These are phyloP conservation scores for Neophaeococcomyces aloes DNA, from an alignment of 2,329 filamentous ascomycete species.

Conservation along the genomic window DNA sequence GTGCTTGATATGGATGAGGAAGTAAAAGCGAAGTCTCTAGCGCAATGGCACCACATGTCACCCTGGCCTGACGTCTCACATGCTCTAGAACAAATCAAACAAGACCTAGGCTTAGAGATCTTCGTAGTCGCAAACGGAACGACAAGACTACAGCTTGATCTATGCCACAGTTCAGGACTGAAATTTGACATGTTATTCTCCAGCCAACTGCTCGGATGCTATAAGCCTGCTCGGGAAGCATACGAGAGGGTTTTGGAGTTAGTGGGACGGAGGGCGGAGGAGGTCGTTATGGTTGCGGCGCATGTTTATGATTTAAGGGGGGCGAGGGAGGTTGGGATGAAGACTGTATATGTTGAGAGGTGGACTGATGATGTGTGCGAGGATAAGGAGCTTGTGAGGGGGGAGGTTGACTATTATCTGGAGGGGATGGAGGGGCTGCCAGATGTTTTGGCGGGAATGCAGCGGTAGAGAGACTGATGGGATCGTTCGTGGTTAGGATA, in stretches of 20 bases:
- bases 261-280: constrained; percentile 35
- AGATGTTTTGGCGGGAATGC: too few species aligned
- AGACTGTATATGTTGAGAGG: constrained; percentile 42
- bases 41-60: constrained; percentile 39
- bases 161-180: constrained; percentile 34
- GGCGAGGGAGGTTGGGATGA: constrained; percentile 40
- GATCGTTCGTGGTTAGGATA: too few species aligned
- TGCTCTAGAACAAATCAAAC: constrained; percentile 34
- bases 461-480: too few species aligned
- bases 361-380: constrained; percentile 45
- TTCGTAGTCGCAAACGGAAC: constrained; percentile 48
- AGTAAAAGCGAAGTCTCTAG: constrained; percentile 22
- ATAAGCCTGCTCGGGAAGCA: constrained; percentile 39
- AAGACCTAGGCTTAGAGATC: constrained; percentile 30
- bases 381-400: constrained; percentile 32
- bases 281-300: constrained; percentile 44
- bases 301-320: constrained; percentile 46
- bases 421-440: too few species aligned
- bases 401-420: constrained; percentile 29
- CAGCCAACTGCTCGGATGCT: constrained; percentile 39
- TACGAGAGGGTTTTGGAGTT: constrained; percentile 40
- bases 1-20: neutral
- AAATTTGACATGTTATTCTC: constrained; percentile 45
- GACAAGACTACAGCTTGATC: constrained; percentile 44
- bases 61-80: constrained; percentile 43